Evolutionary conservation across 805 yeast species (phyloP), one percentile per base, ranked within the genome.

Genomic region (Pachysolen tannophilus): DNA sequence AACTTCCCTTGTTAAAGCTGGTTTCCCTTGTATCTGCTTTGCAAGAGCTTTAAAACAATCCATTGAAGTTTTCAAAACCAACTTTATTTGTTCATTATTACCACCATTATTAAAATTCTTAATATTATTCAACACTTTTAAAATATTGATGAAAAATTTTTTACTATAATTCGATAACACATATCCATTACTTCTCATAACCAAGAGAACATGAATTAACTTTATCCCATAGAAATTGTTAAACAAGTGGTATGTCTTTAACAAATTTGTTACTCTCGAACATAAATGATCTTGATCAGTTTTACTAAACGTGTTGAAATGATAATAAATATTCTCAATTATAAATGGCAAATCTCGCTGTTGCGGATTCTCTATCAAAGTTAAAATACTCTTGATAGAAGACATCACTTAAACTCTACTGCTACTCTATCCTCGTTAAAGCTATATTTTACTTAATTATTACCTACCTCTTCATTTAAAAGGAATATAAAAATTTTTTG

Each of bases 1-100:
- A 7, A 82, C 62, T 50, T 87, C 95, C 52, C 97, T 72, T 3
- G 90, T 79, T 28, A 90, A 65, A 1, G 87, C 78, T 1, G 94
- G 85, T 50, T 87, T 87, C 2, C 86, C 90, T 50, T 82, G 73
- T 38, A 80, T 76, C 31, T 67, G 60, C 30, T 60, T 55, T 37
- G 71, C 62, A 2, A 70, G 48, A 37, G 49, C 50, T 28, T 63
- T 56, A 33, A 72, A 45, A 27, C 71, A 55, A 26, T 67, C 68
- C 23, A 67, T 53, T 37, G 43, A 61, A 50, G 51, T 52, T 45
- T 45, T 64, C 42, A 47, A 60, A 13, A 59, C 49, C 8, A 44
- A 33, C 10, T 48, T 14, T 14, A 50, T 43, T 24, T 40, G 49
- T n/a, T 41, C 41, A 3, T 44, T 28, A 7, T 59, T 54, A 20